Base-by-base conservation (phyloP, 1,284 basidiomycete genomes). In the Clitocybe nebularis region DNA sequence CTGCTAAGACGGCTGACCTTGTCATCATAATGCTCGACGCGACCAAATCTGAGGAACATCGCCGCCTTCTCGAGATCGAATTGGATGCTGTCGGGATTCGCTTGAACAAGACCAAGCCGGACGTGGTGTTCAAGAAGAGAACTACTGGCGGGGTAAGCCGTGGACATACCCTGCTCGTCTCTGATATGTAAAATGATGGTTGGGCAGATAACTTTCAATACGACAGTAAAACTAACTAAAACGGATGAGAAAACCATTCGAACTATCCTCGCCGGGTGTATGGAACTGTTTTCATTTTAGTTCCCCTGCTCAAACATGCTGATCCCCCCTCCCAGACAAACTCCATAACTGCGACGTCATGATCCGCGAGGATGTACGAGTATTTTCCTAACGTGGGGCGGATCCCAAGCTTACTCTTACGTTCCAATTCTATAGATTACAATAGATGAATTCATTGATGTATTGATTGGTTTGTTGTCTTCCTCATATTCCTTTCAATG, bases 391-490 rank as follows among this genome's bases (percentile, higher is more conserved):
- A 45, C 24, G 14, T 21, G 6, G 13, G 24, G 14, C 19, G 17
- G n/a, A n/a, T n/a, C n/a, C n/a, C n/a, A n/a, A n/a, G n/a, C 25
- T 43, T 14, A 23, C 37, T 46, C 11, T 46, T 36, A 14, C 21
- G 36, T 11, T 35, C 20, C 32, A 11, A 30, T 39, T 26, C 23
- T 36, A 20, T 51, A 94, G 91, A 93, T 97, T 51, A 91, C 90
- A 3, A 92, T 89, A 2, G 94, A 99, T 63, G 92, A 98, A 60
- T 96, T 98, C 59, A 96, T 98, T 56, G 95, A 99, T 59, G 92
- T 97, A 7, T 75, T 99, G 13, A 89, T 98, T 43, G 93, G 90
- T 77, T 59, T n/a, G 41, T 16, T 7, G 7, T 51, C 30, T 23
- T 10, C 29, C 29, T 16, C 13, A 32, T 32, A 32, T 8, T 16